These are phyloP conservation scores for Haplosporangium sp. DNA, from an alignment of 371 early-diverging fungal genomes.

Conservation along the genomic window DNA sequence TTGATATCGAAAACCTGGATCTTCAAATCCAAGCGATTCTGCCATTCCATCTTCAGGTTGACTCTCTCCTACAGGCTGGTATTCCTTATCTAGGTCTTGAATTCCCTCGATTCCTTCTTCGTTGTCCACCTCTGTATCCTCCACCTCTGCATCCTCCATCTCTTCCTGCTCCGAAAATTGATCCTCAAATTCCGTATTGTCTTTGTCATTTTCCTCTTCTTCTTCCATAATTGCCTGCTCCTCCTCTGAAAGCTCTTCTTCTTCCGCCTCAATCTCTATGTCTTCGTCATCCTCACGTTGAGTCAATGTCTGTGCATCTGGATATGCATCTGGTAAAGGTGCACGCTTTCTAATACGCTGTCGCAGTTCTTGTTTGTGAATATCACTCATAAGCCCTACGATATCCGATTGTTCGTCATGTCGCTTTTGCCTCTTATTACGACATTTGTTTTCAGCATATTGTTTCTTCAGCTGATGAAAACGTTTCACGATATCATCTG, in stretches of 20 bases:
- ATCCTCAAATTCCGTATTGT: background rate
- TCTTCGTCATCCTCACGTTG: background rate
- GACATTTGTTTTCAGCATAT: background rate
- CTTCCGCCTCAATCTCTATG: background rate
- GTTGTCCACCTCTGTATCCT: background rate
- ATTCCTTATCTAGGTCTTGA: conserved; percentile 7
- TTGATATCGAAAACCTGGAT: conserved; percentile 85
- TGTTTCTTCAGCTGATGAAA: conserved; percentile 21
- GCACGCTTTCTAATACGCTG: conserved; percentile 36
- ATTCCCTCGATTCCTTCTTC: conserved; percentile 8
- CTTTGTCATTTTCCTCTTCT: background rate
- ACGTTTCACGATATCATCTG: conserved; percentile 27
- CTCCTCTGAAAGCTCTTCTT: background rate
- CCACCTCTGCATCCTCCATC: background rate
- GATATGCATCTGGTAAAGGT: conserved; percentile 7
- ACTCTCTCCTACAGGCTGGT: conserved; percentile 17
- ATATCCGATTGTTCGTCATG: conserved; percentile 10
- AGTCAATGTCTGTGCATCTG: background rate
- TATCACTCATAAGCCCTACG: conserved; percentile 14
- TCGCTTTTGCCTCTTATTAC: conserved; percentile 8
- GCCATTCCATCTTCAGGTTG: conserved; percentile 38
- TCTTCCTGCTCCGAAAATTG: background rate
- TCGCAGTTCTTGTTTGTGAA: conserved; percentile 21
- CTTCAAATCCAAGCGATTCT: conserved; percentile 61
- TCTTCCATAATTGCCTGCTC: background rate